Conservation (phyloP, 2,329 filamentous ascomycete genomes). For the Neonectria sp. region DNA sequence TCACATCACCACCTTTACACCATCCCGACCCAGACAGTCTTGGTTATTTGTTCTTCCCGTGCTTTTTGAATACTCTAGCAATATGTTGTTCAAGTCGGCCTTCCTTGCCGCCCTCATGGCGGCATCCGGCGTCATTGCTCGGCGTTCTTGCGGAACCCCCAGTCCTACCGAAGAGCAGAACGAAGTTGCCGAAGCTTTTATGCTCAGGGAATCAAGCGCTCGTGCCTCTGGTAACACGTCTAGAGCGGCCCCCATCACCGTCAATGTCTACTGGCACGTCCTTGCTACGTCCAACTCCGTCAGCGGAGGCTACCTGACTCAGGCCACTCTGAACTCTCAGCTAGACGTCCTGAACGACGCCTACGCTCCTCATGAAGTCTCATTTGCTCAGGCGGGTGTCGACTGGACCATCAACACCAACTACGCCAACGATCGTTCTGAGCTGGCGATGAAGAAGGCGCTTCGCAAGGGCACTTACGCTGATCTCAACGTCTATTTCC, state of each 20-base stretch:
- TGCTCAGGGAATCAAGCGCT: conserved; percentile 13
- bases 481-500: conserved; percentile 56
- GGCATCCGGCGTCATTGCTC: conserved; percentile 12
- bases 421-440: conserved; percentile 60
- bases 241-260: conserved; percentile 24
- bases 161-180: conserved; percentile 17
- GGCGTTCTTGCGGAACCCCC: conserved; percentile 22
- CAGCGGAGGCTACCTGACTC: conserved; percentile 36
- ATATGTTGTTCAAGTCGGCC: conserved; percentile 21
- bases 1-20: background rate
- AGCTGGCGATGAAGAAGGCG: conserved; percentile 60
- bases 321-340: conserved; percentile 50
- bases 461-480: conserved; percentile 63
- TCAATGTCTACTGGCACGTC: conserved; percentile 47
- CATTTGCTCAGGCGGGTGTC: conserved; percentile 60
- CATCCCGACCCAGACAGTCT: background rate
- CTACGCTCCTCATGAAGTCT: conserved; percentile 60
- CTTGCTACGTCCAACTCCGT: conserved; percentile 41
- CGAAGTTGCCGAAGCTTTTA: conserved; percentile 20
- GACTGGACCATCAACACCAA: conserved; percentile 62
- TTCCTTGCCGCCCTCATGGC: conserved; percentile 18
- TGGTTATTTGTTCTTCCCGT: background rate
- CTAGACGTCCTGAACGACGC: conserved; percentile 62
- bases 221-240: conserved; percentile 7
- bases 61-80: background rate